Percentiles rank a stretch among this genome's conserved stretches.
phyloP scores from a whole-genome alignment of 2,329 filamentous ascomycete genomes.

The Trichoderma breve region DNA sequence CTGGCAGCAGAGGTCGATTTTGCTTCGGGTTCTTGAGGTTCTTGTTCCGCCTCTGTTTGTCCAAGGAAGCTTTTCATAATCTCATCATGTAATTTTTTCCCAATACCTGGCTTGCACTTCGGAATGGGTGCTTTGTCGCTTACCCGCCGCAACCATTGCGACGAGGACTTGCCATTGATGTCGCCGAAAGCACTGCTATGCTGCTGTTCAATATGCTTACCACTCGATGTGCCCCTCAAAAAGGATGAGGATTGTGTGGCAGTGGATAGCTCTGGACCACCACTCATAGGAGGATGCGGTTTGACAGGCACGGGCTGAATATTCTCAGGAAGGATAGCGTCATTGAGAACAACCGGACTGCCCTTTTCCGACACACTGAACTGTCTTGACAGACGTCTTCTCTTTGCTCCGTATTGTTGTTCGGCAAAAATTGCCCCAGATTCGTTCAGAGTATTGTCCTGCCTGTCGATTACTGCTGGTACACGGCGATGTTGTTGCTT shows the following conservation, averaged over 20 bases:
- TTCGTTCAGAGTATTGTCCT: not conserved
- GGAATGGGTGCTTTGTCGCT: not conserved
- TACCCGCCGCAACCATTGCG: not conserved
- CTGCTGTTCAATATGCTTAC: not conserved
- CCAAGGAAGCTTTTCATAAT: slow-evolving; percentile 6
- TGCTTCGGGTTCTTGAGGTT: not conserved
- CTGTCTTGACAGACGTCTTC: not conserved
- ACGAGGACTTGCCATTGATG: not conserved
- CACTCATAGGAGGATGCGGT: not conserved
- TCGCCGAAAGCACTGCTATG: not conserved
- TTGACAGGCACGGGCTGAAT: too few relatives aligned
- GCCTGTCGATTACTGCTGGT: not conserved
- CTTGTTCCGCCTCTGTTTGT: not conserved
- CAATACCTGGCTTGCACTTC: not conserved
- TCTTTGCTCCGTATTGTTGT: not conserved
- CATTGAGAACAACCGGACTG: slow-evolving; percentile 24
- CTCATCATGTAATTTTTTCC: not conserved
- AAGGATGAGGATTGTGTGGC: not conserved
- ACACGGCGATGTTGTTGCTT: too few relatives aligned
- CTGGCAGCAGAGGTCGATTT: too few relatives aligned
- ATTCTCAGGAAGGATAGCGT: not conserved
- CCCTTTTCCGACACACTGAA: slow-evolving; percentile 30
- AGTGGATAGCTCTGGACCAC: not conserved
- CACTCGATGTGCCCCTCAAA: not conserved
- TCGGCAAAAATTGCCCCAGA: too few relatives aligned